Percentiles rank a stretch among this genome's conserved stretches.
Evolutionary conservation across 2,329 filamentous ascomycete species (phyloP).

Genomic region (Trichoderma gracile): DNA sequence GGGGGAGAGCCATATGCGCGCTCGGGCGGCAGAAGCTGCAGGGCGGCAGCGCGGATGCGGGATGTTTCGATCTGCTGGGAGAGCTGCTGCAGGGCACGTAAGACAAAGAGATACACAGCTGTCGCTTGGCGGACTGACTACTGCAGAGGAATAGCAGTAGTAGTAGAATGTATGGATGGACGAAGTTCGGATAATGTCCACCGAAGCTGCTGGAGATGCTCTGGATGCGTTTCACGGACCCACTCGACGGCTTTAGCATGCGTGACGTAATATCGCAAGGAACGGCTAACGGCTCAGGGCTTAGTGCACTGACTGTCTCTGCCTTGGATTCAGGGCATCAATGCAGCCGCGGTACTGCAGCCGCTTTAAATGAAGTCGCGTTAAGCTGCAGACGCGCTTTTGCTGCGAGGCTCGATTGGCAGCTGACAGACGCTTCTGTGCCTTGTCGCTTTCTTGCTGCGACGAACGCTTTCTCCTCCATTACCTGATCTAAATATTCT

Average conservation of each 20-base stretch:
- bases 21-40: slow-evolving; percentile 10
- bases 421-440: neutral
- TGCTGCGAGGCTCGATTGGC: neutral
- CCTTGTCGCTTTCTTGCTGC: slow-evolving; percentile 2
- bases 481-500: neutral
- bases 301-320: neutral
- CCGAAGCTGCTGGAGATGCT: neutral
- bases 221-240: slow-evolving; percentile 4
- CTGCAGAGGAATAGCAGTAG: neutral
- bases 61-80: neutral
- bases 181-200: slow-evolving; percentile 4
- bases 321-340: slow-evolving; percentile 7
- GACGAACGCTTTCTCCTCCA: neutral
- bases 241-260: neutral
- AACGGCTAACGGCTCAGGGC: neutral
- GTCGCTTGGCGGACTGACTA: neutral
- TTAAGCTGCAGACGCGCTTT: slow-evolving; percentile 15
- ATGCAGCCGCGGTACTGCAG: neutral
- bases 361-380: slow-evolving; percentile 22
- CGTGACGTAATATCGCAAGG: slow-evolving; percentile 11
- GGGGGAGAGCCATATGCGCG: slow-evolving; percentile 35
- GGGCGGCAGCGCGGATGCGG: neutral
- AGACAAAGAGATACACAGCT: neutral
- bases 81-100: slow-evolving; percentile 9
- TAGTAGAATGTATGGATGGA: neutral